Evolutionary conservation across 2,329 filamentous ascomycete genomes (phyloP).

Genomic region (Penicillium sp.): DNA sequence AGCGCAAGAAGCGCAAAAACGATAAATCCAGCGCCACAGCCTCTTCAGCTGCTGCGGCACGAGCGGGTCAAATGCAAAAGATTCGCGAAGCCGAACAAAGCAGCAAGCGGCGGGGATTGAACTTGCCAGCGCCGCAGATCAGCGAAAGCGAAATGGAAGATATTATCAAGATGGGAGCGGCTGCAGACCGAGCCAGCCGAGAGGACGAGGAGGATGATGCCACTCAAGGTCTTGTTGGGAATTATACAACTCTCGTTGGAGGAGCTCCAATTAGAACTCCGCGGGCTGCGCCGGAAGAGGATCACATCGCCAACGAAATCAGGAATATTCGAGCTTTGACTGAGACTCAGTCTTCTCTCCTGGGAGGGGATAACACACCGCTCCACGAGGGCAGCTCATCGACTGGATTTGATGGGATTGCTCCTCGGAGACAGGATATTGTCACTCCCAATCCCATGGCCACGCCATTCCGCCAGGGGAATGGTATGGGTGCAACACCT

Average conservation of each 20-base stretch:
- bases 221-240: slow-evolving; percentile 82
- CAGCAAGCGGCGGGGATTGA: slow-evolving; percentile 83
- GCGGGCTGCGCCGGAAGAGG: slow-evolving; percentile 85
- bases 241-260: slow-evolving; percentile 78
- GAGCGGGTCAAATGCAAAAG: slow-evolving; percentile 90
- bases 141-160: slow-evolving; percentile 91
- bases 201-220: slow-evolving; percentile 77
- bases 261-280: slow-evolving; percentile 89
- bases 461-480: slow-evolving; percentile 72
- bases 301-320: slow-evolving; percentile 95
- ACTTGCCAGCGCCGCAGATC: slow-evolving; percentile 85
- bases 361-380: slow-evolving; percentile 92
- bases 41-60: slow-evolving; percentile 81
- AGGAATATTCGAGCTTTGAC: slow-evolving; percentile 89
- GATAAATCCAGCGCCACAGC: slow-evolving; percentile 79
- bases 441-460: slow-evolving; percentile 96
- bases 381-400: slow-evolving; percentile 77
- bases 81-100: slow-evolving; percentile 95
- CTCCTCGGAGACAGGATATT: slow-evolving; percentile 74
- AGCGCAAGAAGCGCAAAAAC: slow-evolving; percentile 80
- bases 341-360: slow-evolving; percentile 86
- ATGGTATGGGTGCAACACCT: slow-evolving; percentile 67
- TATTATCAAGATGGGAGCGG: slow-evolving; percentile 97
- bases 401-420: slow-evolving; percentile 82
- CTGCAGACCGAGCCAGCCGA: slow-evolving; percentile 78